These are phyloP conservation scores for Hypoxylon sp. DNA, from an alignment of 2,329 filamentous ascomycete genomes.

Conservation along the genomic window DNA sequence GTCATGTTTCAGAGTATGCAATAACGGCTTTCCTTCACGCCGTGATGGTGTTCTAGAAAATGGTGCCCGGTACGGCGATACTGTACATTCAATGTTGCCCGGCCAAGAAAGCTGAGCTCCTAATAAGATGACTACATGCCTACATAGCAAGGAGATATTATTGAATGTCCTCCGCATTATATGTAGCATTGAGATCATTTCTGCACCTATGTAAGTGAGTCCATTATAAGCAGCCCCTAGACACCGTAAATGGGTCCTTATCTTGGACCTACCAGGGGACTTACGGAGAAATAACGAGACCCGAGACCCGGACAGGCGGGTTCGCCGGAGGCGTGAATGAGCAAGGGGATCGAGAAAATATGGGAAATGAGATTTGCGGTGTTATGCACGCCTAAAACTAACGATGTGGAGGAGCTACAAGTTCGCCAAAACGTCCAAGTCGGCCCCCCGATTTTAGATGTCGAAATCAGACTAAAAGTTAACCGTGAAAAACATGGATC, in stretches of 20 bases:
- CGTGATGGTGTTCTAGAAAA: slow-evolving; percentile 44
- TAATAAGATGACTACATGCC: slow-evolving; percentile 7
- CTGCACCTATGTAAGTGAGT: slow-evolving; percentile 5
- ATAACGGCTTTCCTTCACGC: slow-evolving; percentile 31
- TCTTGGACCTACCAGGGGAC: slow-evolving; percentile 26
- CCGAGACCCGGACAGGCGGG: slow-evolving; percentile 43
- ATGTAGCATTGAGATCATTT: slow-evolving; percentile 31
- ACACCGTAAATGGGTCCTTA: slow-evolving; percentile 8
- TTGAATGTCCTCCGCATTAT: slow-evolving; percentile 22
- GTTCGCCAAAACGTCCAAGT: neutral
- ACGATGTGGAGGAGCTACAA: slow-evolving; percentile 30
- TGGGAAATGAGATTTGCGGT: slow-evolving; percentile 37
- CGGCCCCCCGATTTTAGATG: slow-evolving; percentile 1
- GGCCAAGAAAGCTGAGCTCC: slow-evolving; percentile 13
- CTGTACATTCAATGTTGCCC: neutral
- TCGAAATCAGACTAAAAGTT: neutral
- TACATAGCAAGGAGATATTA: slow-evolving; percentile 25
- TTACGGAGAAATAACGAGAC: slow-evolving; percentile 43
- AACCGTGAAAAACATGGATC: neutral
- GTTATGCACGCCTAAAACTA: slow-evolving; percentile 34
- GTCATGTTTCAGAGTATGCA: slow-evolving; percentile 46
- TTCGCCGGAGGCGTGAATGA: slow-evolving; percentile 38
- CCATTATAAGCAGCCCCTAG: slow-evolving; percentile 24
- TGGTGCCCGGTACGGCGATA: slow-evolving; percentile 15
- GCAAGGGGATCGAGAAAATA: slow-evolving; percentile 40